Conservation (phyloP, 306 rosid genomes). For the Oxytropis ochrocephala region DNA sequence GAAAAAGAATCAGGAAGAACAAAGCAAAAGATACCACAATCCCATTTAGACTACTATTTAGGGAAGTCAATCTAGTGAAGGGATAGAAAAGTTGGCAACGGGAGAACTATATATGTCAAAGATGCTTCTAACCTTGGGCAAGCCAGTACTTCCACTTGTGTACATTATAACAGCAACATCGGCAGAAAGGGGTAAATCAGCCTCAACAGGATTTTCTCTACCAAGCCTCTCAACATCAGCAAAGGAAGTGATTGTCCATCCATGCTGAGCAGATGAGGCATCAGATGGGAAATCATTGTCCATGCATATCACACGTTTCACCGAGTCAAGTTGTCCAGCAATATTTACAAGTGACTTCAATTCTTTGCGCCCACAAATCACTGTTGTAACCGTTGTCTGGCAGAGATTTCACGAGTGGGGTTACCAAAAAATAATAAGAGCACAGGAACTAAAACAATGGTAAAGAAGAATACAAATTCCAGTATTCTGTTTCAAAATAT, state of each 20-base stretch:
- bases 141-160: slow-evolving; percentile 98
- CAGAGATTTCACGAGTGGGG: slow-evolving; percentile 13
- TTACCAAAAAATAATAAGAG: neutral
- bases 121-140: slow-evolving; percentile 77
- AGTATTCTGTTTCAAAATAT: neutral
- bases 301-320: slow-evolving; percentile 77
- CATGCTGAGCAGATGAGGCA: slow-evolving; percentile 37
- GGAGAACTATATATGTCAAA: slow-evolving; percentile 4
- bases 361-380: slow-evolving; percentile 86
- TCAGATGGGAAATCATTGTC: slow-evolving; percentile 58
- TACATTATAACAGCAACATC: slow-evolving; percentile 97
- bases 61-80: slow-evolving; percentile 8
- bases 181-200: slow-evolving; percentile 74
- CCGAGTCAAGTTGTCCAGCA: slow-evolving; percentile 72
- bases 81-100: neutral
- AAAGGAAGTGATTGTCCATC: slow-evolving; percentile 61
- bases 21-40: neutral
- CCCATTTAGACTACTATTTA: neutral
- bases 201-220: slow-evolving; percentile 47
- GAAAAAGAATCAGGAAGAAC: neutral
- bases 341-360: slow-evolving; percentile 57
- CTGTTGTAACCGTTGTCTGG: slow-evolving; percentile 91
- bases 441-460: neutral
- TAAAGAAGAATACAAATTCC: neutral
- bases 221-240: slow-evolving; percentile 67